Evolutionary conservation across 129 eudicot species (phyloP).

Genomic region (Flaveria bidentis): DNA sequence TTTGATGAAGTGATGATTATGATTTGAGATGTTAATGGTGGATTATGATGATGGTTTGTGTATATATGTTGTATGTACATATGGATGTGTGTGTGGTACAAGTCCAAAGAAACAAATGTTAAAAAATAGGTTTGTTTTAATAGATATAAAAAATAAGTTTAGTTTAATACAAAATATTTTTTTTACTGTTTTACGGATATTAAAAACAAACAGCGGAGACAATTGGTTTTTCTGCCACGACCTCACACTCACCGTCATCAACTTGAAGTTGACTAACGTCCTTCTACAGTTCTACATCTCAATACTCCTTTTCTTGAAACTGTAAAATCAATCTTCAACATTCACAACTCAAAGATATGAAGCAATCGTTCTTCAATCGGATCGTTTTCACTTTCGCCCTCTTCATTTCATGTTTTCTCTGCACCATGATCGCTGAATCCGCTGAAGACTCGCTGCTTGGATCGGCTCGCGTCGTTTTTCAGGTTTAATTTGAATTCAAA

Average conservation of each 20-base stretch:
- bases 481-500: slow-evolving; percentile 45
- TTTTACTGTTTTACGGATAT: too few relatives aligned
- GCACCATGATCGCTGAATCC: slow-evolving; percentile 39
- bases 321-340: slow-evolving; percentile 20
- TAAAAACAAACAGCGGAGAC: too few relatives aligned
- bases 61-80: too few relatives aligned
- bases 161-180: too few relatives aligned
- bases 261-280: slow-evolving; percentile 15
- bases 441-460: slow-evolving; percentile 66
- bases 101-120: too few relatives aligned
- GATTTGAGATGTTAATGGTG: too few relatives aligned
- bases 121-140: too few relatives aligned
- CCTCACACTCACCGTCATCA: background rate
- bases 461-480: slow-evolving; percentile 92
- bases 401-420: slow-evolving; percentile 19
- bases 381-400: slow-evolving; percentile 19
- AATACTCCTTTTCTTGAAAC: slow-evolving; percentile 8
- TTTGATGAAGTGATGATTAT: too few relatives aligned
- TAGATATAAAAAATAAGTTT: too few relatives aligned
- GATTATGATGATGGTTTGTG: too few relatives aligned
- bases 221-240: too few relatives aligned
- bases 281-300: background rate
- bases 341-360: slow-evolving; percentile 40
- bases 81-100: too few relatives aligned
- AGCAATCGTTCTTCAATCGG: slow-evolving; percentile 32